A percentile compares a stretch with the other conserved stretches of the same genome.
phyloP scores from a whole-genome alignment of 1,284 basidiomycete genomes.

The Cutaneotrichosporon dermatis region DNA sequence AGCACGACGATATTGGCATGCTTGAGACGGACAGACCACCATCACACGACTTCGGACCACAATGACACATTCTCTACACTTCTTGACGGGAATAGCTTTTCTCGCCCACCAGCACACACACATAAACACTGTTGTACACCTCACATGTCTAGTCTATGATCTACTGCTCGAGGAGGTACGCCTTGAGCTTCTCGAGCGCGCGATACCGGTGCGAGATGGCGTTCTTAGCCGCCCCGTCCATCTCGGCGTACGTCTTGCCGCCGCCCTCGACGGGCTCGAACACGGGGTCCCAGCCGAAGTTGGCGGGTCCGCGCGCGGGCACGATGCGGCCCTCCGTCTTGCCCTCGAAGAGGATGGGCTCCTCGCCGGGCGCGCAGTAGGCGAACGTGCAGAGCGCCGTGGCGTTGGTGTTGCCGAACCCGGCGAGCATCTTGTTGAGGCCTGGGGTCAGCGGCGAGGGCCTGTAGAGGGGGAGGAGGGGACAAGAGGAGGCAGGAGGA shows the following conservation, averaged over 20 bases:
- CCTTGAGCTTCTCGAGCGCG: slow-evolving; percentile 75
- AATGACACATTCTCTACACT: no score
- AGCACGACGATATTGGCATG: no score
- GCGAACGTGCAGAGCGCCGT: slow-evolving; percentile 94
- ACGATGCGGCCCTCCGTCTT: slow-evolving; percentile 84
- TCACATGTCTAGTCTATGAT: neutral
- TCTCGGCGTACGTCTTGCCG: slow-evolving; percentile 75
- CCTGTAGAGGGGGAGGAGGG: no score
- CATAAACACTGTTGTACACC: neutral
- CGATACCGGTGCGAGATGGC: slow-evolving; percentile 82
- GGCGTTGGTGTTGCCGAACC: slow-evolving; percentile 76
- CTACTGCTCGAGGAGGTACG: slow-evolving; percentile 54
- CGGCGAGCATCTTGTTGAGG: slow-evolving; percentile 76
- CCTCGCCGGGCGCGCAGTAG: slow-evolving; percentile 76
- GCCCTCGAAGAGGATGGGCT: slow-evolving; percentile 79
- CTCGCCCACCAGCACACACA: no score
- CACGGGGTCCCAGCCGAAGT: slow-evolving; percentile 89
- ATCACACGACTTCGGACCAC: no score
- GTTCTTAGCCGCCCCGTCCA: slow-evolving; percentile 80
- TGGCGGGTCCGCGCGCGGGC: slow-evolving; percentile 67
- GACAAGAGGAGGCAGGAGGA: no score
- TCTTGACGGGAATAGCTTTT: no score
- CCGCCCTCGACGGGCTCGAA: slow-evolving; percentile 65
- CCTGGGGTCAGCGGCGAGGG: slow-evolving; percentile 52
- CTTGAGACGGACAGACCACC: no score